These are phyloP conservation scores for Auricularia sp. DNA, from an alignment of 768 basidiomycete genomes.

Conservation along the genomic window DNA sequence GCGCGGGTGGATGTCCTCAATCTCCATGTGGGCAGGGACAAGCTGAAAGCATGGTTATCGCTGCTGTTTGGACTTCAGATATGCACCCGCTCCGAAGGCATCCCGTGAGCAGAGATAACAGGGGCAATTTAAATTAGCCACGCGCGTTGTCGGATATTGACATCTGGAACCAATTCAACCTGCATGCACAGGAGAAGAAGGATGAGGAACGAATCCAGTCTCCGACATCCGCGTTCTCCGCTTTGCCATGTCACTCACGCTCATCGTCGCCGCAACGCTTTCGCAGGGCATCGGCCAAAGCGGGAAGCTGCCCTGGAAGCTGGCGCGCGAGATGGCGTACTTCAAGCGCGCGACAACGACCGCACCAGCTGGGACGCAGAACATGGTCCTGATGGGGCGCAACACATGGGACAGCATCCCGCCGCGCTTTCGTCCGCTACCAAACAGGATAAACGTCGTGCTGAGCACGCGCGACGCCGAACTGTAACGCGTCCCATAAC, in stretches of 20 bases:
- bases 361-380: slow-evolving; percentile 44
- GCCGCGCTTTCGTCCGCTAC: slow-evolving; percentile 66
- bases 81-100: background rate
- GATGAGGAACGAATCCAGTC: no score
- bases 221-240: background rate
- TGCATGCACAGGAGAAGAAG: no score
- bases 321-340: slow-evolving; percentile 84
- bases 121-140: no score
- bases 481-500: slow-evolving; percentile 32
- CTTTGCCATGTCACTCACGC: slow-evolving; percentile 43
- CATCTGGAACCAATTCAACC: no score
- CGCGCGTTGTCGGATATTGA: no score
- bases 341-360: slow-evolving; percentile 71
- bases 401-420: slow-evolving; percentile 99
- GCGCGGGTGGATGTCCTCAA: background rate
- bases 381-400: slow-evolving; percentile 89
- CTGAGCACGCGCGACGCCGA: slow-evolving; percentile 44
- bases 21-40: background rate
- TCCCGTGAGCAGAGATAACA: no score
- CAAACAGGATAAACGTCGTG: slow-evolving; percentile 67
- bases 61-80: background rate
- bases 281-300: slow-evolving; percentile 79
- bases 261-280: slow-evolving; percentile 88
- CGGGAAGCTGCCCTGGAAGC: slow-evolving; percentile 74
- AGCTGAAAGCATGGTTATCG: background rate